Base-by-base conservation (phyloP, 1,284 basidiomycete species). In the Takashimella koratensis region DNA sequence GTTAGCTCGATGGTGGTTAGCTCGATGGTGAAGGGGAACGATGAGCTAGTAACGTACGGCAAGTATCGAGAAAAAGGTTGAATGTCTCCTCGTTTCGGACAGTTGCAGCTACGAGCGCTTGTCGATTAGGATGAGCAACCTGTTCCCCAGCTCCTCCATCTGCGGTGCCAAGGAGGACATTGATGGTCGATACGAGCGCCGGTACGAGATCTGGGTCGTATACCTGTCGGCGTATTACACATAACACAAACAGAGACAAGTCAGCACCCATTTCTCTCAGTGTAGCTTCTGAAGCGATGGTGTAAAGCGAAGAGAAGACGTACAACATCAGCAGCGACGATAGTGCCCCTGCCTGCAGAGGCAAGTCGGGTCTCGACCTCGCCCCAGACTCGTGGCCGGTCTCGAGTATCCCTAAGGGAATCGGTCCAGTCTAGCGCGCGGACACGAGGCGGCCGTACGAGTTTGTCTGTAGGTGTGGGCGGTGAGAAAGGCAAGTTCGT, bases 241-340 rank as follows among this genome's bases (percentile, higher is more conserved):
- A 40, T 16, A 43, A 24, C n/a, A 19, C 48, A 25, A 19, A 45
- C 23, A 36, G 30, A 36, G 30, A 25, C 45, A 12, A 19, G 26
- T 48, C 16, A 22, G 21, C 25, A 30, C n/a, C n/a, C n/a, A n/a
- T n/a, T n/a, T n/a, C n/a, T n/a, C 26, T 54, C 50, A 55, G 56
- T 26, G n/a, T 3, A 5, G 43, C 2, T n/a, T 3, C 5, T 3
- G 3, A 13, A 16, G 21, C 0, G 20, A 20, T 24, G 24, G 10
- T 23, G 2, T 43, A 30, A 6, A 27, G 20, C n/a, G 21, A 21
- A 2, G 22, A 3, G n/a, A 11, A 5, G 23, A 68, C 74, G 43
- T 36, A 76, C 75, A 4, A 77, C 74, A 52, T 77, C 76, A 8
- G 76, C 75, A 12, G 73, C 76, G 20, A 77, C 43, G 3, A 77